Conservation (phyloP, 495 filamentous ascomycete genomes). For the Mytilinidion resinicola region DNA sequence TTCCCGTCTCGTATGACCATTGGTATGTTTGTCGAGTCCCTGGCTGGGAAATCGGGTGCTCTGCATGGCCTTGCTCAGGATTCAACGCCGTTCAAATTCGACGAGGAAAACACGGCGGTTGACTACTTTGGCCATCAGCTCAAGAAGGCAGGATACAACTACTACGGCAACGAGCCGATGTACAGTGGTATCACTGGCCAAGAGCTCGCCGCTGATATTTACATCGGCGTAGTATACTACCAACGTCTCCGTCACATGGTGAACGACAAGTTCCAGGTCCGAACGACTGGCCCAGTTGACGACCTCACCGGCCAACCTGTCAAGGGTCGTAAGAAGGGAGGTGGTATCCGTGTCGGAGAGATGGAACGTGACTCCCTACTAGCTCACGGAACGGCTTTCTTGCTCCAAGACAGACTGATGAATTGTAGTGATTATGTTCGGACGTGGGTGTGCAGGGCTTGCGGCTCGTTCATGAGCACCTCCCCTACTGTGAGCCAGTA, state of each 20-base stretch:
- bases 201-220: conserved; percentile 92
- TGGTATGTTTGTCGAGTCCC: conserved; percentile 97
- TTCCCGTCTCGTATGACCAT: conserved; percentile 99
- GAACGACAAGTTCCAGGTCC: conserved; percentile 98
- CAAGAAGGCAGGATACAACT: conserved; percentile 91
- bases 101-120: conserved; percentile 82
- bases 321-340: conserved; percentile 90
- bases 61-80: conserved; percentile 93
- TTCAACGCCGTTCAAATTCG: conserved; percentile 88
- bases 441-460: conserved; percentile 79
- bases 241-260: conserved; percentile 98
- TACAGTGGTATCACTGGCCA: conserved; percentile 94
- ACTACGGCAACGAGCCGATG: conserved; percentile 96
- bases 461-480: conserved; percentile 81
- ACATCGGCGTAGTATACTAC: conserved; percentile 94
- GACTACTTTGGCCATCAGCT: conserved; percentile 97
- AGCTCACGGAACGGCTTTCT: conserved; percentile 89
- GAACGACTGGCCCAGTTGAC: conserved; percentile 88
- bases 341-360: conserved; percentile 97
- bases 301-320: conserved; percentile 89
- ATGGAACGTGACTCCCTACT: conserved; percentile 96
- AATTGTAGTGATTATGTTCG: conserved; percentile 91
- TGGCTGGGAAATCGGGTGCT: conserved; percentile 90
- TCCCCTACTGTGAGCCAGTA: conserved; percentile 64
- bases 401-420: conserved; percentile 89